Evolutionary conservation across 768 basidiomycete genomes (phyloP).

Genomic region (Nidularia pulvinata): DNA sequence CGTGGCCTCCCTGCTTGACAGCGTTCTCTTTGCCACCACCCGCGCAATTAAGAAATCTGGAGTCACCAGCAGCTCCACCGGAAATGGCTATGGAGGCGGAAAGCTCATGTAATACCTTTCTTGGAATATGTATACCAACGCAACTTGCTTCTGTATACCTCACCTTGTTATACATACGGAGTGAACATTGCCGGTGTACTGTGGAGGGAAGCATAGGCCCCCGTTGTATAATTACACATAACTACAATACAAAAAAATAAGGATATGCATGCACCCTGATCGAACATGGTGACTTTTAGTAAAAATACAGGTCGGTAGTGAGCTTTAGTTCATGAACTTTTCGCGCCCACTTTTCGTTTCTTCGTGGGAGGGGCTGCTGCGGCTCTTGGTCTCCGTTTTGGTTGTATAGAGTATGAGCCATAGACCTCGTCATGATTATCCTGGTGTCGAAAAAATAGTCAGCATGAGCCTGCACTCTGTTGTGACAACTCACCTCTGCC

Average conservation of each 20-base stretch:
- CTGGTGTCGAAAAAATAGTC: slow-evolving; percentile 15
- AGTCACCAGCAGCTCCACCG: slow-evolving; percentile 13
- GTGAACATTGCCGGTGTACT: not conserved
- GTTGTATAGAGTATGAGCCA: slow-evolving; percentile 13
- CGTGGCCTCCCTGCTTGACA: slow-evolving; percentile 87
- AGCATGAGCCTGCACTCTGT: not conserved
- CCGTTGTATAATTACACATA: not conserved
- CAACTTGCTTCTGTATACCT: not conserved
- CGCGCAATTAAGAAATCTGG: slow-evolving; percentile 68
- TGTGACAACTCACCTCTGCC: slow-evolving; percentile 38
- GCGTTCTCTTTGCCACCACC: slow-evolving; percentile 81
- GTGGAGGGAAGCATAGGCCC: not conserved
- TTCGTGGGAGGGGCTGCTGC: slow-evolving; percentile 24
- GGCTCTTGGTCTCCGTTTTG: not conserved
- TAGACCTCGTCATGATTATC: slow-evolving; percentile 36
- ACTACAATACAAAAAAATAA: not conserved
- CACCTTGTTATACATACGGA: not conserved
- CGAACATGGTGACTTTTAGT: too few relatives aligned
- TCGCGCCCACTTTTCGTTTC: slow-evolving; percentile 25
- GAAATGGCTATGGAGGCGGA: slow-evolving; percentile 27
- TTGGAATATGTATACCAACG: not conserved
- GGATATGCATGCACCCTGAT: not conserved
- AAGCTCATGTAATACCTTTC: slow-evolving; percentile 42
- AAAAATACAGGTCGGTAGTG: not conserved
- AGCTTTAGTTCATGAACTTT: not conserved